A percentile compares a stretch with the other conserved stretches of the same genome.
phyloP scores from a whole-genome alignment of 805 yeast species.

The Komagataella populi region DNA sequence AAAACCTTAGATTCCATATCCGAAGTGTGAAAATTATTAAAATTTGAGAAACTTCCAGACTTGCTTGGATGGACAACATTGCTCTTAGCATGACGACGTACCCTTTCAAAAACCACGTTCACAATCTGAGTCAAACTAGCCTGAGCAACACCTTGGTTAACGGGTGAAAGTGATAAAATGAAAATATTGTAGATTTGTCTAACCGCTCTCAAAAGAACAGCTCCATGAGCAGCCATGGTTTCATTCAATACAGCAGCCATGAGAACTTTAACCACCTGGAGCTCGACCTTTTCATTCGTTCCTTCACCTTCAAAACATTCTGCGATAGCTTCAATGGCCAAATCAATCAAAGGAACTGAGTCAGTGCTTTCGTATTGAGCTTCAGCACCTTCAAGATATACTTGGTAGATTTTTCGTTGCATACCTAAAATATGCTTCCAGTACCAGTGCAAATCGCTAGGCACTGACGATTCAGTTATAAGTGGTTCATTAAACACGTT shows the following conservation, averaged over 20 bases:
- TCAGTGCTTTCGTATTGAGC: slow-evolving; percentile 8
- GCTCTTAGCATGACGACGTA: slow-evolving; percentile 9
- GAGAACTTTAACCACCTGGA: slow-evolving; percentile 86
- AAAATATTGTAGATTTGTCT: slow-evolving; percentile 90
- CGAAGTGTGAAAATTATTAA: not conserved
- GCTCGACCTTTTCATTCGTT: slow-evolving; percentile 77
- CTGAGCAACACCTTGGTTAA: slow-evolving; percentile 90
- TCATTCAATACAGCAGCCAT: slow-evolving; percentile 80
- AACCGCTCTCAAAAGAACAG: slow-evolving; percentile 75
- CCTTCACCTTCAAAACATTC: slow-evolving; percentile 86
- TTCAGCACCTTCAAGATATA: slow-evolving; percentile 8
- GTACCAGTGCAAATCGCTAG: slow-evolving; percentile 10
- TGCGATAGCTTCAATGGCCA: slow-evolving; percentile 73
- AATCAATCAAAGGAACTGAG: slow-evolving; percentile 53
- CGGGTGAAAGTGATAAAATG: slow-evolving; percentile 64
- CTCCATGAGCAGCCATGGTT: slow-evolving; percentile 78
- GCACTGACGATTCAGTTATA: slow-evolving; percentile 23
- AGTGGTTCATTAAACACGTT: slow-evolving; percentile 50
- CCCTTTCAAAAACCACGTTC: slow-evolving; percentile 70
- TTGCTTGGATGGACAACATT: not conserved
- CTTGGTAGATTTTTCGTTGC: slow-evolving; percentile 11
- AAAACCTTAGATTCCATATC: not conserved
- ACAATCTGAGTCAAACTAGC: slow-evolving; percentile 89
- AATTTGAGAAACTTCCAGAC: not conserved
- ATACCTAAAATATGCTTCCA: not conserved